A percentile compares a stretch with the other conserved stretches of the same genome.
phyloP scores from a whole-genome alignment of 2,329 filamentous ascomycete genomes.

The Domatiomyces catenatus region DNA sequence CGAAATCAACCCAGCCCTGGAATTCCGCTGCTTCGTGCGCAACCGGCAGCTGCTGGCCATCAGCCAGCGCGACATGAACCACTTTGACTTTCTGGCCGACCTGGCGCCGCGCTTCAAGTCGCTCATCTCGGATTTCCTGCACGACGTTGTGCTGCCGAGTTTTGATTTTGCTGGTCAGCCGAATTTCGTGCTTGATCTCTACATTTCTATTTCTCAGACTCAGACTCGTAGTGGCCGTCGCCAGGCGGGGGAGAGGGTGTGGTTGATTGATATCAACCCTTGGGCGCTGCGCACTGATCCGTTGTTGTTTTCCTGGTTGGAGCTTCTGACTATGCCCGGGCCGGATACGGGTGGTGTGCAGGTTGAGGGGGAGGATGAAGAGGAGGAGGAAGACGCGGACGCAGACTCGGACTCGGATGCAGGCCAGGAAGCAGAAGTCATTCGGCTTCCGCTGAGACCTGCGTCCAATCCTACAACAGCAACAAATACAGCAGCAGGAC shows the following conservation, averaged over 20 bases:
- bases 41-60: constrained; percentile 65
- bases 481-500: constrained; percentile 17
- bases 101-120: constrained; percentile 51
- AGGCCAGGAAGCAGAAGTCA: constrained; percentile 12
- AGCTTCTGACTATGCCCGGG: constrained; percentile 55
- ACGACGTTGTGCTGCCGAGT: constrained; percentile 47
- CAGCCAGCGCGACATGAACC: constrained; percentile 76
- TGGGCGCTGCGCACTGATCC: constrained; percentile 86
- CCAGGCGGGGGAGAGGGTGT: constrained; percentile 46
- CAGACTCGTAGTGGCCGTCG: background rate
- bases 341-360: too few relatives aligned
- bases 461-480: constrained; percentile 21
- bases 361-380: too few relatives aligned
- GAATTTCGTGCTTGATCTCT: constrained; percentile 81
- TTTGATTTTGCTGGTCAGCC: constrained; percentile 62
- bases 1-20: constrained; percentile 73
- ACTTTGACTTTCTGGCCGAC: constrained; percentile 66
- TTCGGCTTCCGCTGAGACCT: background rate
- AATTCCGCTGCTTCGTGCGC: constrained; percentile 92
- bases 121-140: constrained; percentile 65
- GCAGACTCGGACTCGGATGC: constrained; percentile 20
- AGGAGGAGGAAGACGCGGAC: constrained; percentile 18
- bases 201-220: constrained; percentile 56
- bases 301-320: constrained; percentile 75
- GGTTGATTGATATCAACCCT: constrained; percentile 86